Percentiles rank a stretch among this genome's conserved stretches.
Evolutionary conservation across 805 yeast genomes (phyloP).

Genomic region (Metschnikowia hibisci): DNA sequence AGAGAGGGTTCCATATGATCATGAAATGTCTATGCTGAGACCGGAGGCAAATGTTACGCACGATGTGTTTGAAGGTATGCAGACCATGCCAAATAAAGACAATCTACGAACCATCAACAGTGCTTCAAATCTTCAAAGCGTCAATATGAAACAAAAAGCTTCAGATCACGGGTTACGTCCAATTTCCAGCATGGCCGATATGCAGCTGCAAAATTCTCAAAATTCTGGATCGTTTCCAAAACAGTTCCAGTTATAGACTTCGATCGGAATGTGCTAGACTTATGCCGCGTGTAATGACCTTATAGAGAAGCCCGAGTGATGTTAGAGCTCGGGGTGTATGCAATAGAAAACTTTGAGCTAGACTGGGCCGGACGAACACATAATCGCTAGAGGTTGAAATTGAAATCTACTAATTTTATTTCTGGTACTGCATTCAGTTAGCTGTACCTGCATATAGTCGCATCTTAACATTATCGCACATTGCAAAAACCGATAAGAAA

Average conservation of each 20-base stretch:
- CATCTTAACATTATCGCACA: neutral
- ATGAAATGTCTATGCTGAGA: neutral
- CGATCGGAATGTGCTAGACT: too few relatives aligned
- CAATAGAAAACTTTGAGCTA: too few relatives aligned
- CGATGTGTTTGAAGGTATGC: neutral
- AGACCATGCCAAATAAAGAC: slow-evolving; percentile 8
- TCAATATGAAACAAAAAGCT: slow-evolving; percentile 6
- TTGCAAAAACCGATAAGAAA: neutral
- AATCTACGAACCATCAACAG: slow-evolving; percentile 28
- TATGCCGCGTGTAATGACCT: too few relatives aligned
- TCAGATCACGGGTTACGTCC: slow-evolving; percentile 13
- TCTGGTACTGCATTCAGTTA: too few relatives aligned
- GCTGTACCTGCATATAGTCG: neutral
- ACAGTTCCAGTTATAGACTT: slow-evolving; percentile 10
- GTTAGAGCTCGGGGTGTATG: neutral
- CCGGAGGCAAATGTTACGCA: neutral
- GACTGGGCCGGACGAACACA: too few relatives aligned
- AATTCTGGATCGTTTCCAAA: slow-evolving; percentile 8
- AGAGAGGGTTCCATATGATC: slow-evolving; percentile 3
- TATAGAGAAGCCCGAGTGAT: too few relatives aligned
- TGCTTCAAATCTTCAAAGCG: slow-evolving; percentile 30
- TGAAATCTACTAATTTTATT: too few relatives aligned
- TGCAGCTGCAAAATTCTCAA: slow-evolving; percentile 10
- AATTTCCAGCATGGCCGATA: slow-evolving; percentile 18
- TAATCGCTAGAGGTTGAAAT: too few relatives aligned